Base-by-base conservation (phyloP, 495 filamentous ascomycete genomes). In the Emericellopsis terricola region DNA sequence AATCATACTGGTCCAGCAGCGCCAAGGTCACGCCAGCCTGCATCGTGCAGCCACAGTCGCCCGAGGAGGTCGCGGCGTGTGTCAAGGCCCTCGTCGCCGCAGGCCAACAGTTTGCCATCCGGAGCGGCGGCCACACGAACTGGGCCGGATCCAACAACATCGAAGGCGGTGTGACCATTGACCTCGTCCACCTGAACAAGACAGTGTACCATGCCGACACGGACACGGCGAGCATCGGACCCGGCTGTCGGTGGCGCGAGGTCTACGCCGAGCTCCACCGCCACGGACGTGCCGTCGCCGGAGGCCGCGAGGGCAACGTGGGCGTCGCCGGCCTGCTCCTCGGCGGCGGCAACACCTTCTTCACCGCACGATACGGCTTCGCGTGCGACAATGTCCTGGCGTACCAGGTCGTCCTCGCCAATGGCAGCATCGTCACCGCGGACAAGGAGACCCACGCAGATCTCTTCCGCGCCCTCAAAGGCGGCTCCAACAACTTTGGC, bases 401-500 rank as follows among this genome's bases (percentile, higher is more conserved):
- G 27, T 66, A 44, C 38, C 55, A 70, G 39, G 55, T 70, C 13
- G 65, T 73, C 4, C 51, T 74, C 4, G 64, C 58, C 0, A 52
- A 55, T 29, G 68, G 69, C 2, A 35, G 38, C 1, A 52, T 68
- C 19, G 43, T 64, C 29, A 59, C 66, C 27, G 67, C 59, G 29
- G 69, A 65, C 39, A 38, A 40, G 1, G 43, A 38, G 0, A 41
- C 41, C 0, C 50, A 65, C 28, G 5, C 52, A 0, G 70, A 76
- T 28, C 45, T 76, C 5, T 72, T 49, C 48, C 47, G 44, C 31
- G 68, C 69, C 3, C 55, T 74, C 2, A 68, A 69, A 28, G 71
- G 69, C 4, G 68, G 68, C 10, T 36, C 47, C 1, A 60, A 54
- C 42, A 71, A 71, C 45, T 70, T 69, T 39, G 69, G 68, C 1